These are phyloP conservation scores for Oryza glumipatula DNA, from an alignment of 176 grass and related monocot genomes.

Conservation along the genomic window DNA sequence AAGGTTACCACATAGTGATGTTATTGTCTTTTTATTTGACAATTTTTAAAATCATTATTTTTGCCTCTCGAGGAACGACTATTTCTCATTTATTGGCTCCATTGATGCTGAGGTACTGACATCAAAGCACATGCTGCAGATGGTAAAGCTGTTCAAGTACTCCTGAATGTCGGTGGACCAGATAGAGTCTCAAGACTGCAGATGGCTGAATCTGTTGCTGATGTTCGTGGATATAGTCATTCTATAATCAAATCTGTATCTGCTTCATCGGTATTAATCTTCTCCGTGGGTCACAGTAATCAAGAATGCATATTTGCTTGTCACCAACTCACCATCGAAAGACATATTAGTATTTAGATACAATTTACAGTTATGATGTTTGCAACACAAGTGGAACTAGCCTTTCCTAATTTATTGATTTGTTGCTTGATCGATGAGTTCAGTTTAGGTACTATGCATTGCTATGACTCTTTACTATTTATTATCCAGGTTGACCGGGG, in stretches of 20 bases:
- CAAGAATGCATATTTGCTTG: neutral
- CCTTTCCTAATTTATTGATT: neutral
- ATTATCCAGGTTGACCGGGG: constrained; percentile 71
- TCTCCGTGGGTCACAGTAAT: neutral
- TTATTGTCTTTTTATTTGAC: neutral
- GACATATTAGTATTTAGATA: neutral
- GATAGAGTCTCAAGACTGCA: constrained; percentile 91
- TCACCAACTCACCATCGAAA: neutral
- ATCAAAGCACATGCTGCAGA: constrained; percentile 45
- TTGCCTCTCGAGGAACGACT: neutral
- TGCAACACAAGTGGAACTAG: neutral
- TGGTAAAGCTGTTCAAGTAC: constrained; percentile 57
- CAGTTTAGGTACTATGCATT: neutral
- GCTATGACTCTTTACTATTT: constrained; percentile 19
- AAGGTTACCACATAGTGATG: constrained; percentile 1
- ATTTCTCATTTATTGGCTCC: constrained; percentile 17
- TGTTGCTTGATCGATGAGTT: neutral
- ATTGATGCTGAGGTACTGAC: constrained; percentile 11
- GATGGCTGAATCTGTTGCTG: constrained; percentile 89
- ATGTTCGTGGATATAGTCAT: constrained; percentile 67
- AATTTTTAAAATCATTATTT: neutral
- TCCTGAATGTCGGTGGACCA: constrained; percentile 80
- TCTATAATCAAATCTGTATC: constrained; percentile 75
- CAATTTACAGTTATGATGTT: neutral
- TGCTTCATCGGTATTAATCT: constrained; percentile 67